Conservation (phyloP, 2,329 filamentous ascomycete genomes). For the Colletotrichum karsti region DNA sequence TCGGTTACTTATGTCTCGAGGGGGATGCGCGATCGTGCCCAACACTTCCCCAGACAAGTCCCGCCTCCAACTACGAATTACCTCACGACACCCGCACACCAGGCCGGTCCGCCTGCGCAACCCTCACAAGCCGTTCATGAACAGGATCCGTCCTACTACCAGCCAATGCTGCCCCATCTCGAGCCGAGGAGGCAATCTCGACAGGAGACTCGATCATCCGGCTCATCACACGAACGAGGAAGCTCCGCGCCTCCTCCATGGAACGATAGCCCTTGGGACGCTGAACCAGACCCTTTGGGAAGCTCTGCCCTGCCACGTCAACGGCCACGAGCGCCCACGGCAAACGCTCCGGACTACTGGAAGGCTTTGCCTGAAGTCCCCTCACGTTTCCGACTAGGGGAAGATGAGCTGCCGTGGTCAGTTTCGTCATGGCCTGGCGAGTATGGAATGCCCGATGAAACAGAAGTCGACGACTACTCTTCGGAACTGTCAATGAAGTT, state of each 20-base stretch:
- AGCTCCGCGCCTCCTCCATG: slow-evolving; percentile 58
- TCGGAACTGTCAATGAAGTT: slow-evolving; percentile 26
- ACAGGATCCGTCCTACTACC: slow-evolving; percentile 26
- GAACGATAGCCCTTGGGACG: slow-evolving; percentile 57
- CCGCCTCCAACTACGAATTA: slow-evolving; percentile 56
- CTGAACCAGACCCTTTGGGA: slow-evolving; percentile 39
- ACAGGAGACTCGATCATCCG: slow-evolving; percentile 26
- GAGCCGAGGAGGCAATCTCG: slow-evolving; percentile 23
- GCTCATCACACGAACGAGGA: slow-evolving; percentile 51
- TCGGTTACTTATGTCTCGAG: slow-evolving; percentile 57
- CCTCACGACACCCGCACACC: slow-evolving; percentile 33
- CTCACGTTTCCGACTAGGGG: slow-evolving; percentile 51
- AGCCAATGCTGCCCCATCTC: slow-evolving; percentile 22
- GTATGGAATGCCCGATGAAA: slow-evolving; percentile 16
- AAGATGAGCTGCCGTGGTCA: slow-evolving; percentile 58
- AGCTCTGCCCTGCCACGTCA: slow-evolving; percentile 36
- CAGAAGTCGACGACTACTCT: slow-evolving; percentile 15
- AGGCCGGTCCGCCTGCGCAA: slow-evolving; percentile 25
- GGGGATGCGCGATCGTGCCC: slow-evolving; percentile 49
- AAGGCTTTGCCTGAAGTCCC: slow-evolving; percentile 53
- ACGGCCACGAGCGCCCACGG: slow-evolving; percentile 20
- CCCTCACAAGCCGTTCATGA: slow-evolving; percentile 26
- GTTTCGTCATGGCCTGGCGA: slow-evolving; percentile 42
- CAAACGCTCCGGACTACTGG: slow-evolving; percentile 39
- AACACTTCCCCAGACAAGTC: slow-evolving; percentile 53